phyloP scores from a whole-genome alignment of 768 basidiomycete species.

The Lactarius akahatsu region DNA sequence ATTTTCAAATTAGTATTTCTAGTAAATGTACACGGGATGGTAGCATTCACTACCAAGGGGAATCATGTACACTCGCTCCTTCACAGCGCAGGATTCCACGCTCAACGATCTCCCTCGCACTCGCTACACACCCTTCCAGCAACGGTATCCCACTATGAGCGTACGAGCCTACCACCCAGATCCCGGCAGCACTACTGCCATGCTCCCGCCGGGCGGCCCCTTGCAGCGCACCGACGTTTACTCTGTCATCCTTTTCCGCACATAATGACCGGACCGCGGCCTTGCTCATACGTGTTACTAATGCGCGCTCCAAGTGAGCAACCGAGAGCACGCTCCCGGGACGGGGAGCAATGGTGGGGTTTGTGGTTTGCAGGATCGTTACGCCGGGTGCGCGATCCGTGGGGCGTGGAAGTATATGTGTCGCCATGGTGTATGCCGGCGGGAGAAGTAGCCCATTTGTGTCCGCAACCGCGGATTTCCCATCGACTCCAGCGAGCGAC shows the following conservation, averaged over 20 bases:
- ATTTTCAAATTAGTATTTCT: background rate
- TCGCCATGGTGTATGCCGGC: conserved; percentile 64
- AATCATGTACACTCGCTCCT: conserved; percentile 23
- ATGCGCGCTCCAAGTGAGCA: conserved; percentile 61
- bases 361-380: conserved; percentile 68
- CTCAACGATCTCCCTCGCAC: conserved; percentile 56
- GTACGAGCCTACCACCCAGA: conserved; percentile 76
- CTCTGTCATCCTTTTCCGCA: conserved; percentile 20
- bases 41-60: conserved; percentile 22
- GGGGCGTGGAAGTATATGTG: conserved; percentile 54
- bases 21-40: background rate
- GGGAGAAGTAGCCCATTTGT: conserved; percentile 37
- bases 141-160: conserved; percentile 72
- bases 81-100: conserved; percentile 32
- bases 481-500: background rate
- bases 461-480: background rate
- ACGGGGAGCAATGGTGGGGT: conserved; percentile 58
- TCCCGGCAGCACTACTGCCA: conserved; percentile 41
- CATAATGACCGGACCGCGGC: conserved; percentile 50
- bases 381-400: conserved; percentile 37
- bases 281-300: conserved; percentile 53
- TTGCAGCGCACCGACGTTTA: conserved; percentile 50
- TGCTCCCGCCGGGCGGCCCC: conserved; percentile 43
- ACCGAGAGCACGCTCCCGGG: conserved; percentile 52
- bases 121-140: conserved; percentile 76